A percentile compares a stretch with the other conserved stretches of the same genome.
Conservation (phyloP, 306 rosid genomes). For the Psophocarpus tetragonolobus region DNA sequence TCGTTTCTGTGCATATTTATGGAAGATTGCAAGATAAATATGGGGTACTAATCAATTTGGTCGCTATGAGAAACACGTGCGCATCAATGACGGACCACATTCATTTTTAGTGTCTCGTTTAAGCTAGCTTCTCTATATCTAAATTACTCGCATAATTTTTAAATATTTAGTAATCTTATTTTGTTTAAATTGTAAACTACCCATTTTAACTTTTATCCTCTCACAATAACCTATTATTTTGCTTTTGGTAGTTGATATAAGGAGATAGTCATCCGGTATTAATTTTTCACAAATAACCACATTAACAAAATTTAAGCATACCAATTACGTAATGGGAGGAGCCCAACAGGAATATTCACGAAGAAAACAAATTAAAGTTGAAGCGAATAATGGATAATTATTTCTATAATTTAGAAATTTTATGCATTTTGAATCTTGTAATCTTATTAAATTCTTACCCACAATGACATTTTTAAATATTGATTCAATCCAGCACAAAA, state of each 20-base stretch:
- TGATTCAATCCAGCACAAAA: neutral
- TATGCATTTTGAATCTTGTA: neutral
- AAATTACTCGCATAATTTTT: neutral
- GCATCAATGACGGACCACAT: neutral
- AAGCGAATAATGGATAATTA: neutral
- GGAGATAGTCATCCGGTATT: too few relatives aligned
- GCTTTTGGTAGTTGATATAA: neutral
- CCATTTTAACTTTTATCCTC: neutral
- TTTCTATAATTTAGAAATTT: neutral
- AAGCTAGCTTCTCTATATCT: neutral
- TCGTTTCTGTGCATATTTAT: neutral
- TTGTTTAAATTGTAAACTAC: neutral
- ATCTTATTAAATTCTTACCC: neutral
- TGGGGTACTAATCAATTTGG: conserved; percentile 4
- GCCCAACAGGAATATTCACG: neutral
- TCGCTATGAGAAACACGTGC: neutral
- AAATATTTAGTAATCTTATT: neutral
- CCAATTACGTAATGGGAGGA: neutral
- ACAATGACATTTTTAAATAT: neutral
- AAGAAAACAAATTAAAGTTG: neutral
- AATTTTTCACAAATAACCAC: neutral
- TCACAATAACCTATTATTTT: neutral
- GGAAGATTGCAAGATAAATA: neutral
- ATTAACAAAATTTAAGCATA: neutral
- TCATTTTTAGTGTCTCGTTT: neutral